Base-by-base conservation (phyloP, 2,329 filamentous ascomycete species). In the Aureobasidium melanogenum region DNA sequence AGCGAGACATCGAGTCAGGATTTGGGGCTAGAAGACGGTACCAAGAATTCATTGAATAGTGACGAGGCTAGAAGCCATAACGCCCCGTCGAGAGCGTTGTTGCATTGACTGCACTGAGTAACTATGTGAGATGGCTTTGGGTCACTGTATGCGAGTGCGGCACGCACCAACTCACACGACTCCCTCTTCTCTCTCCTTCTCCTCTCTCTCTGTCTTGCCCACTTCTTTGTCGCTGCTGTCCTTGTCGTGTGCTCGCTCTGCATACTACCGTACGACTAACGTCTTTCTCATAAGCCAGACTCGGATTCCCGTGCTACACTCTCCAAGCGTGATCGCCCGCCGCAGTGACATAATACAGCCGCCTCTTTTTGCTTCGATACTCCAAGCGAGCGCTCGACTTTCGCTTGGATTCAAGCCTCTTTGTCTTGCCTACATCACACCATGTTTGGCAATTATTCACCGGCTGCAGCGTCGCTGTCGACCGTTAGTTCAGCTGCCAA, bases 361-460 rank as follows among this genome's bases (percentile, higher is more conserved):
- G 52, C 52, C 52, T 44, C 52, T 44, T 47, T 47, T 28, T 47
- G 44, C 14, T 28, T 15, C 17, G 24, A 17, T 15, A 46, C 2
- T 17, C 22, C 4, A 3, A 26, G 44, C 24, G 24, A 15, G 3
- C 44, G 44, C 24, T 47, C 24, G 44, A 47, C 22, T 17, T 47
- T 3, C n/a, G 7, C 8, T 30, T 8, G 8, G 28, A n/a, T 30
- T 28, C 46, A 19, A 9, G 10, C 36, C 14, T 38, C 48, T 26
- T 38, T 41, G 44, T 54, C 30, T 48, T 62, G 38, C 51, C 43
- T 1, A 19, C 5, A 39, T 41, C 50, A 41, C 50, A 57, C 34
- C 54, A 79, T 79, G 76, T 76, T 77, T 66, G 76, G 75, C 56
- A 72, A 74, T 55, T 70, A 76, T 50, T 67, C 71, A n/a, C 72